Percentiles rank a stretch among this genome's conserved stretches.
Evolutionary conservation across 495 filamentous ascomycete genomes (phyloP).

Genomic region (Xylaria telfairii): DNA sequence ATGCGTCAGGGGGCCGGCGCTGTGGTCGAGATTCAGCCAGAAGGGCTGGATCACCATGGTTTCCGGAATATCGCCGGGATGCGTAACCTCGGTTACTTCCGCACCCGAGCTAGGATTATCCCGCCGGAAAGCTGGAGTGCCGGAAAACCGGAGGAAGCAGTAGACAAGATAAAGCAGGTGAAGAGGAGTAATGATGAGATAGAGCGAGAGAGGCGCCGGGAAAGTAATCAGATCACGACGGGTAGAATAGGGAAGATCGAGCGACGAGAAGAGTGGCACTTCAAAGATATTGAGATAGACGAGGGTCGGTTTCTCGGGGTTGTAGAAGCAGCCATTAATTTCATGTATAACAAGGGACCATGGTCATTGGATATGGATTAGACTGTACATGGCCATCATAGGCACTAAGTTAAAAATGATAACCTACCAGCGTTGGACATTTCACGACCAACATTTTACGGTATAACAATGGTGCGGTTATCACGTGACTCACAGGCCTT

Average conservation of each 20-base stretch:
- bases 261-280: constrained; percentile 10
- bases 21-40: constrained; percentile 48
- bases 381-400: too few relatives aligned
- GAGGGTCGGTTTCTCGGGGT: constrained; percentile 12
- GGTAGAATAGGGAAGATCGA: not conserved
- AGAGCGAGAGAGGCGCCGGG: not conserved
- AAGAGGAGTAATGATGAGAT: not conserved
- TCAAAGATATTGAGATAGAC: constrained; percentile 16
- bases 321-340: constrained; percentile 15
- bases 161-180: not conserved
- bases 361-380: constrained; percentile 14
- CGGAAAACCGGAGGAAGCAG: not conserved
- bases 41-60: constrained; percentile 41
- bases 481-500: too few relatives aligned
- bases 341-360: constrained; percentile 21
- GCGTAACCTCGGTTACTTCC: constrained; percentile 41
- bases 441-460: not conserved
- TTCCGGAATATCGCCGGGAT: constrained; percentile 46
- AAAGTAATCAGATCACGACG: not conserved
- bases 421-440: not conserved
- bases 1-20: constrained; percentile 39
- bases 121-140: not conserved
- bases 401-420: not conserved
- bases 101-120: constrained; percentile 30
- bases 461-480: too few relatives aligned